These are phyloP conservation scores for Paramicrosporidium saccamoebae DNA, from an alignment of 371 early-diverging fungal genomes.

Conservation along the genomic window DNA sequence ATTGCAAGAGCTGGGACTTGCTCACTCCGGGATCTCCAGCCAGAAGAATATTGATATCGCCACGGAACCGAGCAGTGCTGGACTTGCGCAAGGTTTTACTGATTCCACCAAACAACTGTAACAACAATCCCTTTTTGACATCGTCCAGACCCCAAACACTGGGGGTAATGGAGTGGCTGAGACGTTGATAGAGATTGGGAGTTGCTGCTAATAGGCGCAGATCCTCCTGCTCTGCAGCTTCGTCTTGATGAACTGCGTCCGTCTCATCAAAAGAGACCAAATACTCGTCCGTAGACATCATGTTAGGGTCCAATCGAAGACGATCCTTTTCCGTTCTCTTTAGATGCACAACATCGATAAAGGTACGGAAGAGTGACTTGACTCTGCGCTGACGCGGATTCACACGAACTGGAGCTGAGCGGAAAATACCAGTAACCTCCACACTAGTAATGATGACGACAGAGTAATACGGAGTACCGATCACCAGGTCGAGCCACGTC, in stretches of 20 bases:
- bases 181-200: constrained; percentile 33
- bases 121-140: constrained; percentile 84
- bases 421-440: constrained; percentile 83
- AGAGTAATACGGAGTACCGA: constrained; percentile 7
- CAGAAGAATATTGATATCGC: constrained; percentile 87
- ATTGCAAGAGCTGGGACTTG: constrained; percentile 87
- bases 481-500: constrained; percentile 94
- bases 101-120: constrained; percentile 95
- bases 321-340: constrained; percentile 39
- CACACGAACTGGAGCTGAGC: constrained; percentile 77
- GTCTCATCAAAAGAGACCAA: constrained; percentile 6
- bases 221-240: constrained; percentile 23
- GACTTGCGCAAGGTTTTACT: constrained; percentile 30
- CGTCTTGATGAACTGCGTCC: constrained; percentile 1
- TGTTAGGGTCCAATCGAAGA: constrained; percentile 10
- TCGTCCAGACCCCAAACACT: constrained; percentile 89
- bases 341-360: constrained; percentile 79
- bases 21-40: constrained; percentile 98
- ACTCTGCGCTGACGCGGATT: constrained; percentile 71
- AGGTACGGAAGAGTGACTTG: constrained; percentile 81
- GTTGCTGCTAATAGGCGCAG: constrained; percentile 17
- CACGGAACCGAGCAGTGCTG: constrained; percentile 33
- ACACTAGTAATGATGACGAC: constrained; percentile 12
- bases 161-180: constrained; percentile 67
- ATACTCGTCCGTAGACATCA: constrained; percentile 11